A percentile compares a stretch with the other conserved stretches of the same genome.
Conservation (phyloP, 2,329 filamentous ascomycete genomes). For the Aspergillus sp. region DNA sequence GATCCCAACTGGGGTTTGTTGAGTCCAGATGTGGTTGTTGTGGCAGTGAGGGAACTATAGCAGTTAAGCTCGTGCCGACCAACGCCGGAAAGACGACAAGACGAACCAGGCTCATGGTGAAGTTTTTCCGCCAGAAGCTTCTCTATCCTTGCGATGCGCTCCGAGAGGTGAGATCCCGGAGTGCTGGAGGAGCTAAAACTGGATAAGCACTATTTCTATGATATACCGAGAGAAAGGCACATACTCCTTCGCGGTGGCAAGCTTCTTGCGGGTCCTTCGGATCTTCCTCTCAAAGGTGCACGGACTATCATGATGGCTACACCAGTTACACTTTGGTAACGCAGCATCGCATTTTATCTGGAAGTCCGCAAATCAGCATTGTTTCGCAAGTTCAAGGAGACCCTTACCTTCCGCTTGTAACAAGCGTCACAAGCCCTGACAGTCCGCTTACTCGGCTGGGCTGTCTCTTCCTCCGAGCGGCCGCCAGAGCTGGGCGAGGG, state of each 20-base stretch:
- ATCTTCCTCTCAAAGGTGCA: slow-evolving; percentile 52
- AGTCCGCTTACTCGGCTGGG: slow-evolving; percentile 29
- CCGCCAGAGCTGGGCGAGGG: slow-evolving; percentile 21
- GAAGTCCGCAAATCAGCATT: slow-evolving; percentile 4
- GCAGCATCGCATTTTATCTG: slow-evolving; percentile 58
- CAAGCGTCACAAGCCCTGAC: slow-evolving; percentile 55
- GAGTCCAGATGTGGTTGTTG: slow-evolving; percentile 1
- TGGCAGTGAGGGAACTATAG: slow-evolving; percentile 24
- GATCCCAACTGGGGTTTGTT: background rate
- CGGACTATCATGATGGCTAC: slow-evolving; percentile 51
- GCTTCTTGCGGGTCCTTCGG: slow-evolving; percentile 34
- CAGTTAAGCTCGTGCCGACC: slow-evolving; percentile 5
- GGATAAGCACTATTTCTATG: background rate
- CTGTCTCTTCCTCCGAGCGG: slow-evolving; percentile 28
- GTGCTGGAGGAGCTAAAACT: slow-evolving; percentile 19
- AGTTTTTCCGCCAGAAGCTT: slow-evolving; percentile 41
- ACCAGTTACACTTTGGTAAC: slow-evolving; percentile 55
- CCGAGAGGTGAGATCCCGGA: slow-evolving; percentile 37
- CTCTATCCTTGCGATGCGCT: slow-evolving; percentile 49
- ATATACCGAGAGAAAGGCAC: background rate
- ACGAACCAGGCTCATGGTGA: slow-evolving; percentile 29
- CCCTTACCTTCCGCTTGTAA: slow-evolving; percentile 52
- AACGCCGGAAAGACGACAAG: background rate
- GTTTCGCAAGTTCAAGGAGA: slow-evolving; percentile 14
- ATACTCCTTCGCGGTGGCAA: slow-evolving; percentile 29